phyloP scores from a whole-genome alignment of 2,329 filamentous ascomycete species.

The Calonectria pseudoturangicola region DNA sequence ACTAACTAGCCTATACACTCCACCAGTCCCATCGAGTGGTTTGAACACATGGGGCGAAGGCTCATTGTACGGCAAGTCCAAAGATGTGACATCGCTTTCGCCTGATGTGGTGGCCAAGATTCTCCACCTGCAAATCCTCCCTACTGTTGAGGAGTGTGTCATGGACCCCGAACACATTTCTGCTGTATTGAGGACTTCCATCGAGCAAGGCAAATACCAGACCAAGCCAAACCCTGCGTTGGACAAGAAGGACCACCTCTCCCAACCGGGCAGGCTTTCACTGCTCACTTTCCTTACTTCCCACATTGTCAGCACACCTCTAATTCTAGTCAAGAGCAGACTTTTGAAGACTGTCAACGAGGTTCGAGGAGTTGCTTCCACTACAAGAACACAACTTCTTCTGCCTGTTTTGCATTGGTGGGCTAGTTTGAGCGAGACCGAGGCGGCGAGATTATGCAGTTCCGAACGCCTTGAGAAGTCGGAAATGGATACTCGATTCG shows the following conservation, averaged over 20 bases:
- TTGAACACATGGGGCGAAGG: slow-evolving; percentile 75
- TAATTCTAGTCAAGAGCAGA: slow-evolving; percentile 80
- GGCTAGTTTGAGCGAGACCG: slow-evolving; percentile 72
- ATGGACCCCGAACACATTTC: slow-evolving; percentile 84
- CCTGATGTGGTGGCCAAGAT: slow-evolving; percentile 76
- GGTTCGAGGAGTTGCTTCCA: slow-evolving; percentile 81
- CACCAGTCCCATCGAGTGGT: slow-evolving; percentile 61
- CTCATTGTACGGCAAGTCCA: slow-evolving; percentile 77
- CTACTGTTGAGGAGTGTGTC: slow-evolving; percentile 88
- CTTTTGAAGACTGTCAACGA: slow-evolving; percentile 84
- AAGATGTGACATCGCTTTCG: slow-evolving; percentile 74
- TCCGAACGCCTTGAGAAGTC: slow-evolving; percentile 65
- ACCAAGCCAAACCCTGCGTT: slow-evolving; percentile 58
- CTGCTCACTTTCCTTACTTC: slow-evolving; percentile 83
- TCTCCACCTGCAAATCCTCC: slow-evolving; percentile 80
- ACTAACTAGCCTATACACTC: slow-evolving; percentile 70
- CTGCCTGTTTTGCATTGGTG: slow-evolving; percentile 84
- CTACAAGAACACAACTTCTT: slow-evolving; percentile 83
- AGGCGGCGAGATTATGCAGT: slow-evolving; percentile 67
- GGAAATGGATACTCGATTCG: slow-evolving; percentile 65
- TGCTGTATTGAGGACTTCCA: slow-evolving; percentile 71
- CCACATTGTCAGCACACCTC: slow-evolving; percentile 81
- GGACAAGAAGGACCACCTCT: slow-evolving; percentile 73
- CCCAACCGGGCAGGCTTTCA: slow-evolving; percentile 77
- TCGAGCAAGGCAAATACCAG: slow-evolving; percentile 65